These are phyloP conservation scores for Marasmius sp. DNA, from an alignment of 1,284 basidiomycete genomes.

Conservation along the genomic window DNA sequence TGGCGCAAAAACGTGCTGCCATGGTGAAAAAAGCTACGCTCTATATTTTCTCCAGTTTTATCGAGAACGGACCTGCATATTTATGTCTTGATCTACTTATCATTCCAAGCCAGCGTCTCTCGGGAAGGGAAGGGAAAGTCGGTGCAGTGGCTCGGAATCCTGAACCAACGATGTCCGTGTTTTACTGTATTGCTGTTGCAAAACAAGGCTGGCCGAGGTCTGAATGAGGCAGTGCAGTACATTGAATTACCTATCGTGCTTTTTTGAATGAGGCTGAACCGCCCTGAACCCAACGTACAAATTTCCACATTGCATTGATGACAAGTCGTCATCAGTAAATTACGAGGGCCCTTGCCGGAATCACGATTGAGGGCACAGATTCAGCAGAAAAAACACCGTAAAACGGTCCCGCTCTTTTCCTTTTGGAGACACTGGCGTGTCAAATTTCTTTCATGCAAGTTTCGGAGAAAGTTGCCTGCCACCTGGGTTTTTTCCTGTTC, in stretches of 20 bases:
- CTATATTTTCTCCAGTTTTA: background rate
- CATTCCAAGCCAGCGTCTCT: background rate
- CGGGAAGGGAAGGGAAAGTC: background rate
- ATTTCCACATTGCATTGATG: background rate
- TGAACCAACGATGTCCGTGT: background rate
- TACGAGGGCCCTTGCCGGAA: background rate
- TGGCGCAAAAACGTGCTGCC: background rate
- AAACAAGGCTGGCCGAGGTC: background rate
- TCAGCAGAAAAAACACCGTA: background rate
- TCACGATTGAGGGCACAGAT: background rate
- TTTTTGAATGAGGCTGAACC: background rate
- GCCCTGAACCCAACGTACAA: background rate
- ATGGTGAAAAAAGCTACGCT: background rate
- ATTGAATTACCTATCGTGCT: background rate
- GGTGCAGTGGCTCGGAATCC: background rate
- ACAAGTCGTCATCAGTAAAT: background rate
- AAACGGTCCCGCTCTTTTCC: constrained; percentile 8
- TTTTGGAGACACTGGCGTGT: constrained; percentile 12
- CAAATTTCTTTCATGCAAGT: background rate
- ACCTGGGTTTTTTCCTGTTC: background rate
- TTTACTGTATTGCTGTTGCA: background rate
- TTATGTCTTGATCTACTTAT: background rate
- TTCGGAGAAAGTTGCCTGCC: background rate
- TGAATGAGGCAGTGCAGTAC: no score
- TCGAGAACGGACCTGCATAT: background rate